Percentiles rank a stretch among this genome's conserved stretches.
Conservation (phyloP, 345 rosid species). For the Lenwebbia sp. region DNA sequence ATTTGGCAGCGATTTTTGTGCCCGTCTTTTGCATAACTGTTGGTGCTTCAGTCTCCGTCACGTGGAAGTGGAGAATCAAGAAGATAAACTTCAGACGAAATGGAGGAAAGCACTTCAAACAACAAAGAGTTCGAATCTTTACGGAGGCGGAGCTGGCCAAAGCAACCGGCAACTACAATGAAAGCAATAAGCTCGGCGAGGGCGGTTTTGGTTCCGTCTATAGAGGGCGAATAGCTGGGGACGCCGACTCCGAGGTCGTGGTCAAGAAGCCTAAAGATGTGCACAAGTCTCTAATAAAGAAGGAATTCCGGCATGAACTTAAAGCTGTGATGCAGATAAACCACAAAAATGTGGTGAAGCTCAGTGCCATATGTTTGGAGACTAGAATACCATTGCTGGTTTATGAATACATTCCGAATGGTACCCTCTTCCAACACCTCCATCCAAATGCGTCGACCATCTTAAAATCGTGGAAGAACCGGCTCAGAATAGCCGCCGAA, state of each 20-base stretch:
- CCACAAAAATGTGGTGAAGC: background rate
- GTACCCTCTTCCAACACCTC: background rate
- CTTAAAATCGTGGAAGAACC: background rate
- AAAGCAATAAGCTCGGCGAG: background rate
- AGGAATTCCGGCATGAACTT: background rate
- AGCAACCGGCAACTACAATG: background rate
- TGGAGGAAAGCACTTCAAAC: background rate
- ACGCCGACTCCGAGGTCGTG: background rate
- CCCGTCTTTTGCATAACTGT: background rate
- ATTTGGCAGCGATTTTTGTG: background rate
- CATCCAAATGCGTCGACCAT: background rate
- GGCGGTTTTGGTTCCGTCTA: rapidly evolving
- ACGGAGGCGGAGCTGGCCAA: rapidly evolving
- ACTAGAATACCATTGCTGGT: background rate
- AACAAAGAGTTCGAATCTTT: background rate
- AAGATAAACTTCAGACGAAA: background rate
- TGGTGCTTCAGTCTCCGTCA: background rate
- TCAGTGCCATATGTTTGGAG: background rate
- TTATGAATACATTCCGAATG: background rate
- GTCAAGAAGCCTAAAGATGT: background rate
- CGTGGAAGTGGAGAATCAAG: background rate
- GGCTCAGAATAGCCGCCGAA: background rate
- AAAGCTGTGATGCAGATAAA: background rate
- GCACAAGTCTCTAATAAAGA: background rate
- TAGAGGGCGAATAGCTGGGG: background rate